Evolutionary conservation across 2,329 filamentous ascomycete species (phyloP).

Genomic region (Diaporthe citri): DNA sequence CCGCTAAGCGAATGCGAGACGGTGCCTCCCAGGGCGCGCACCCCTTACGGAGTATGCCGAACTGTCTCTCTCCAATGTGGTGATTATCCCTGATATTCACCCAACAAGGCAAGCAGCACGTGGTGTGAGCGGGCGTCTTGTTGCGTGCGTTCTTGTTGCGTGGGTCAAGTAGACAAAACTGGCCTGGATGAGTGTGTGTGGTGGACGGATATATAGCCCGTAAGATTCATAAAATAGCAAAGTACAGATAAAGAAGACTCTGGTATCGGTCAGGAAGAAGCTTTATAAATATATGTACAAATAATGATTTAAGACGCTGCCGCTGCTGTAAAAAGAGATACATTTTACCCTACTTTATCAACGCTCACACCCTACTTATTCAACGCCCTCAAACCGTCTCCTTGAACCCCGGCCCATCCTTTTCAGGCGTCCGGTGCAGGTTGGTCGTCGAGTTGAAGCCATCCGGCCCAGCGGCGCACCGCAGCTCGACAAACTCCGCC

Average conservation of each 20-base stretch:
- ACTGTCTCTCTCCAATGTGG: too few relatives aligned
- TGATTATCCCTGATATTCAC: neutral
- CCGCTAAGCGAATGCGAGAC: too few relatives aligned
- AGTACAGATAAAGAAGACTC: neutral
- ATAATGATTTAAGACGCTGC: neutral
- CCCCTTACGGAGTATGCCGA: too few relatives aligned
- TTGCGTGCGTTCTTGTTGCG: neutral
- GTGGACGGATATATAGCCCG: neutral
- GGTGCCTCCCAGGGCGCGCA: too few relatives aligned
- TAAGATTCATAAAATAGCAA: neutral
- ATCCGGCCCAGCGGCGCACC: neutral
- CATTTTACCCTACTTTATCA: neutral
- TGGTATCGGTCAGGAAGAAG: neutral
- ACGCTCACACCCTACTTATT: neutral
- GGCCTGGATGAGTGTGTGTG: neutral
- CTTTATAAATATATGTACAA: neutral
- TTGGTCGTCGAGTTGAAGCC: constrained; percentile 18
- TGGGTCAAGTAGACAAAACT: neutral
- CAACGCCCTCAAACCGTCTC: constrained; percentile 16
- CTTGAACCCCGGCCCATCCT: neutral
- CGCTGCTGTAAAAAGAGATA: too few relatives aligned
- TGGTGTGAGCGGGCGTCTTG: neutral
- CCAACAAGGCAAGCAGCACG: neutral
- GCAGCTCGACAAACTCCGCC: constrained; percentile 15
- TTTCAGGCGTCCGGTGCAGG: neutral